Base-by-base conservation (phyloP, 371 early-diverging fungal genomes). In the Circinella minor region DNA sequence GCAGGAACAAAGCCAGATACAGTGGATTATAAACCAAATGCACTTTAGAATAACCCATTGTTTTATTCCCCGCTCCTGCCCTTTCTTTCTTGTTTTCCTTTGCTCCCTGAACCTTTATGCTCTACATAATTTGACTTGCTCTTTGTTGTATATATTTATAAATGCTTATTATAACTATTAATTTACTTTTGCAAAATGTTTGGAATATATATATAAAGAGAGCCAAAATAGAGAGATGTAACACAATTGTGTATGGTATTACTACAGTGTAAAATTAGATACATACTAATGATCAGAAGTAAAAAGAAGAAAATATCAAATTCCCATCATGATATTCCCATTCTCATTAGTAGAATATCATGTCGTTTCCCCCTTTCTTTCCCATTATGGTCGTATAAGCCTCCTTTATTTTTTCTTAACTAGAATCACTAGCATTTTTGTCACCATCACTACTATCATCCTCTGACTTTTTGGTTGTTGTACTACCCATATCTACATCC, bases 11-110 rank as follows among this genome's bases (percentile, higher is more conserved):
- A 66, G 88, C 61, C 88, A 72, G 34, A 80, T 75, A 63, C 90
- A 90, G 73, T 93, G 88, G 71, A 92, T 89, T 63, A 95, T 90
- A 80, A 96, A 95, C 3, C 97, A 95, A 65, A 96, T 95, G 77
- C 95, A 95, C 77, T 95, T 13, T 67, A 67, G 57, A 43, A 43
- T 9, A 38, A 18, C 13, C 18, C 37, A 27, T 20, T 57, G 7
- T 27, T 36, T 17, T 34, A 61, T 61, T 38, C 18, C 37, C 61
- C 3, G 27, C 3, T 61, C 13, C 37, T 38, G 39, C 36, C 1
- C 61, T 13, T 7, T 18, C 37, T 10, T 37, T 61, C 14, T 61
- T 27, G 39, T 38, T 7, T 59, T 17, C 17, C 11, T 11, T 43
- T 3, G 6, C 11, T 11, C 43, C 43, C 43, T 43, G 27, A 27